These are phyloP conservation scores for Syncephalastrum monosporum DNA, from an alignment of 371 early-diverging fungal genomes.

Conservation along the genomic window DNA sequence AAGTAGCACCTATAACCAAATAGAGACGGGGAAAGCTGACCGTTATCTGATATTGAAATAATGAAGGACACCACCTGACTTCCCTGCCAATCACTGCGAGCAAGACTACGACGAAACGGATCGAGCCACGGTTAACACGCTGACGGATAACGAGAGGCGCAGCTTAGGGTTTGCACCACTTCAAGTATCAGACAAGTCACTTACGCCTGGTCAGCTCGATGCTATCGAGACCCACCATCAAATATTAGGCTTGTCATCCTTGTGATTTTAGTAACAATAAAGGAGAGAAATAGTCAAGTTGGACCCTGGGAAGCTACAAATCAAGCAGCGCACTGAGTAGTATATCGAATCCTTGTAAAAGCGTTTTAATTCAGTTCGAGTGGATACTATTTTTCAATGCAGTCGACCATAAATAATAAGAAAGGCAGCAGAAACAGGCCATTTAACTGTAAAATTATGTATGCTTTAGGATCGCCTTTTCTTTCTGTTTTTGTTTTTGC, in stretches of 20 bases:
- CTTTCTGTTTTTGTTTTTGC: too few relatives aligned
- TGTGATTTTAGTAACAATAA: too few relatives aligned
- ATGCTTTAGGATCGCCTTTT: too few relatives aligned
- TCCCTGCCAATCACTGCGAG: constrained; percentile 33
- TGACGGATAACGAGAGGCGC: constrained; percentile 12
- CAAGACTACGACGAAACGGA: constrained; percentile 15
- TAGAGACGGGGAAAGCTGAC: background rate
- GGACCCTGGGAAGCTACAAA: too few relatives aligned
- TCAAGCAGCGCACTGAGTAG: too few relatives aligned
- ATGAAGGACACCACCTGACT: constrained; percentile 35
- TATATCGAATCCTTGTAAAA: too few relatives aligned
- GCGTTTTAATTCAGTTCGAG: too few relatives aligned
- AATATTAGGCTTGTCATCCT: constrained; percentile 2
- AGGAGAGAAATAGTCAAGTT: too few relatives aligned
- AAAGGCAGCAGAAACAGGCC: too few relatives aligned
- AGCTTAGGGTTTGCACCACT: constrained; percentile 19
- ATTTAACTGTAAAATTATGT: too few relatives aligned
- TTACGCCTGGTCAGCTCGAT: constrained; percentile 1
- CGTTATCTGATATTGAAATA: background rate
- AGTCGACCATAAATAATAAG: too few relatives aligned
- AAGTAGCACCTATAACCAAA: constrained; percentile 5
- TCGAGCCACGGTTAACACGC: constrained; percentile 7
- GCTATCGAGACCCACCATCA: constrained; percentile 5
- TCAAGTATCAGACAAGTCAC: background rate
- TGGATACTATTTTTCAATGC: too few relatives aligned